These are phyloP conservation scores for Jaapia argillacea DNA, from an alignment of 768 basidiomycete genomes.

Conservation along the genomic window DNA sequence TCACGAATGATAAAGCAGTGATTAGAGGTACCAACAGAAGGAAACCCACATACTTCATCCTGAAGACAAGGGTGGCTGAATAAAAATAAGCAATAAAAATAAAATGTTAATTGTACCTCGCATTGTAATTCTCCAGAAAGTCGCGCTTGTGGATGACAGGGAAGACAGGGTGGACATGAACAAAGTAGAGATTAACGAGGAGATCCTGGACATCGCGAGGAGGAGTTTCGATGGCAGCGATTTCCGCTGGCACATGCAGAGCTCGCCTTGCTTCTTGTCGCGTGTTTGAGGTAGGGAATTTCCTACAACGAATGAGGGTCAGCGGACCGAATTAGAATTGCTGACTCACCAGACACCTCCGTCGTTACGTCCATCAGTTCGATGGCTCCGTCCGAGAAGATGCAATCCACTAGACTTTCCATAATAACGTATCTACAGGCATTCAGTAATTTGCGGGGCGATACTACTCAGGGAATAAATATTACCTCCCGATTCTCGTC, in stretches of 20 bases:
- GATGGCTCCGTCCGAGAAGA: constrained; percentile 54
- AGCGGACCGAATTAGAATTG: constrained; percentile 6
- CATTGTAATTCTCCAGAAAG: constrained; percentile 56
- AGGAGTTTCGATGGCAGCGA: constrained; percentile 47
- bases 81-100: no score
- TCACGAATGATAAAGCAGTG: no score
- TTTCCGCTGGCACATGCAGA: no score
- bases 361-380: constrained; percentile 57
- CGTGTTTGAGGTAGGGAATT: no score
- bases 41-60: constrained; percentile 30
- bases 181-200: constrained; percentile 69
- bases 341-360: constrained; percentile 53
- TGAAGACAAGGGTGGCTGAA: no score
- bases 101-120: background rate
- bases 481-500: constrained; percentile 67
- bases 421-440: constrained; percentile 67
- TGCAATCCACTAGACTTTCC: constrained; percentile 70
- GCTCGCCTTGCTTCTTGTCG: no score
- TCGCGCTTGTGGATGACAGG: constrained; percentile 66
- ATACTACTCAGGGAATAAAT: background rate
- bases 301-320: constrained; percentile 28
- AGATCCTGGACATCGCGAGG: constrained; percentile 52
- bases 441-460: background rate
- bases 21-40: background rate
- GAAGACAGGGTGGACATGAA: constrained; percentile 74